phyloP scores from a whole-genome alignment of 2,329 filamentous ascomycete species.

The Claviceps maximensis region DNA sequence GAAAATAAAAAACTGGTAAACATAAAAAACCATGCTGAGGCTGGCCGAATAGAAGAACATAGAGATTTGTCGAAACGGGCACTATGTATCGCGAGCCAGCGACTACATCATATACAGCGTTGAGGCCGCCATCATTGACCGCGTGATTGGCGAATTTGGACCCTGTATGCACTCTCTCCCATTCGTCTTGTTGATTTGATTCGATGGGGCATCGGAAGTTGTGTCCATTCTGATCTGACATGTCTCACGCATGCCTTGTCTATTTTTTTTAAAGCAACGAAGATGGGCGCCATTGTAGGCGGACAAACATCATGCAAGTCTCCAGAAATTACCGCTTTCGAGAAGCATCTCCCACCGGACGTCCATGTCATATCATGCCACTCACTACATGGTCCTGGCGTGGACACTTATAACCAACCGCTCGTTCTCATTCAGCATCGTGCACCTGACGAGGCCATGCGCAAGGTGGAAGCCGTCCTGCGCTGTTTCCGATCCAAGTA shows the following conservation, averaged over 20 bases:
- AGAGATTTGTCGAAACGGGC: constrained; percentile 85
- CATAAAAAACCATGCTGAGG: constrained; percentile 32
- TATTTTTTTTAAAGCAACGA: constrained; percentile 54
- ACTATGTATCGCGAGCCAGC: constrained; percentile 88
- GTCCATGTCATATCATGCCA: constrained; percentile 93
- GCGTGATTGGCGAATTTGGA: constrained; percentile 76
- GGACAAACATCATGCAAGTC: constrained; percentile 98
- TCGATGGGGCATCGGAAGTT: background rate
- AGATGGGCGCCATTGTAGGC: constrained; percentile 86
- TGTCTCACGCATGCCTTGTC: background rate
- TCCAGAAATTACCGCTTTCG: constrained; percentile 88
- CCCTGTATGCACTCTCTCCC: constrained; percentile 51
- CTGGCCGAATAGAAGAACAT: constrained; percentile 49
- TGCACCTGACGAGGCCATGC: constrained; percentile 61
- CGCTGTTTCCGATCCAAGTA: constrained; percentile 73
- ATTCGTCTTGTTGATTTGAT: constrained; percentile 2
- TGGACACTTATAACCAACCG: constrained; percentile 80
- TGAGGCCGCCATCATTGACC: constrained; percentile 81
- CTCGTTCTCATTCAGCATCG: constrained; percentile 90
- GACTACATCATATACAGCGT: constrained; percentile 99
- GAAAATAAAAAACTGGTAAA: background rate
- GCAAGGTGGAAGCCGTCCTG: constrained; percentile 69
- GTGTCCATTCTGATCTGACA: constrained; percentile 2
- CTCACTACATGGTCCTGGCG: constrained; percentile 84
- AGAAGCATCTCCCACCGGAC: constrained; percentile 72